A percentile compares a stretch with the other conserved stretches of the same genome.
phyloP scores from a whole-genome alignment of 768 basidiomycete species.

The Psilocybe subaeruginosa region DNA sequence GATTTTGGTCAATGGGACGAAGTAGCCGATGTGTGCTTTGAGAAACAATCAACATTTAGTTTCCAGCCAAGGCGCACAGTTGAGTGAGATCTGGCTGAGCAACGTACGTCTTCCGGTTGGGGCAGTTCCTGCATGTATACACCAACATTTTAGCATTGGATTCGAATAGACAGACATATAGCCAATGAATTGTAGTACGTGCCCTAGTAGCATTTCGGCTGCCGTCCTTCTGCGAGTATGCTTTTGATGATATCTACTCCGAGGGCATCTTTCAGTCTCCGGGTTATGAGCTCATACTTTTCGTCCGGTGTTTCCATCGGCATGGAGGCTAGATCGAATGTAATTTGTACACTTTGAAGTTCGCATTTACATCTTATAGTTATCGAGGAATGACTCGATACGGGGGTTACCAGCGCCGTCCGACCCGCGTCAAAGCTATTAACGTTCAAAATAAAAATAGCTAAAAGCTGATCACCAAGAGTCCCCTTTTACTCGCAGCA shows the following conservation, averaged over 20 bases:
- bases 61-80: background rate
- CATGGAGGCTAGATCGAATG: background rate
- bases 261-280: conserved; percentile 85
- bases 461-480: too few species aligned
- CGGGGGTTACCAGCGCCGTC: too few species aligned
- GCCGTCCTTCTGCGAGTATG: conserved; percentile 74
- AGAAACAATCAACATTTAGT: conserved; percentile 1
- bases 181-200: conserved; percentile 28
- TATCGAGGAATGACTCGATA: too few species aligned
- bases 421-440: too few species aligned
- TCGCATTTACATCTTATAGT: too few species aligned
- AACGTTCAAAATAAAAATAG: too few species aligned
- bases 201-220: conserved; percentile 94
- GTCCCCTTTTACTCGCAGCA: too few species aligned
- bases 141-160: conserved; percentile 11
- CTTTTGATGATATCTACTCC: conserved; percentile 83
- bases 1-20: conserved; percentile 92
- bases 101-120: conserved; percentile 90
- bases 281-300: conserved; percentile 82
- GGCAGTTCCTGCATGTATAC: conserved; percentile 69
- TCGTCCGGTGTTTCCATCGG: conserved; percentile 43
- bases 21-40: conserved; percentile 95
- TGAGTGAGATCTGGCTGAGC: background rate
- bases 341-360: too few species aligned
- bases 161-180: conserved; percentile 8